A percentile compares a stretch with the other conserved stretches of the same genome.
phyloP scores from a whole-genome alignment of 2,329 filamentous ascomycete species.

The Paraconiothyrium brasiliense region DNA sequence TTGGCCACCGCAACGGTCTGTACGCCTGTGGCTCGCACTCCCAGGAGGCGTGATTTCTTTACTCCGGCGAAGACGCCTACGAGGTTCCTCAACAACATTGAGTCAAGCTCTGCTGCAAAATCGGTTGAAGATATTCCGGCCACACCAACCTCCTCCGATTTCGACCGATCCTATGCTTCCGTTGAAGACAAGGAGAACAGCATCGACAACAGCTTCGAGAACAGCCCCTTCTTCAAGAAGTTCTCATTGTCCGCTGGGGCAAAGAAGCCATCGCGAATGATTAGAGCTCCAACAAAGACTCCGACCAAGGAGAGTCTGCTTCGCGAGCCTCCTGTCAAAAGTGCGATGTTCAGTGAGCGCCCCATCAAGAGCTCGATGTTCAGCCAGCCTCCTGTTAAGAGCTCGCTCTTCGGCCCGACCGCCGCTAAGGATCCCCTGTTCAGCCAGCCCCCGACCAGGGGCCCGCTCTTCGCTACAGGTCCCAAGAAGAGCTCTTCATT shows the following conservation, averaged over 20 bases:
- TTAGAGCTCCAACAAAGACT: constrained; percentile 59
- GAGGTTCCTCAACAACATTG: constrained; percentile 27
- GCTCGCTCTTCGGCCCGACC: background rate
- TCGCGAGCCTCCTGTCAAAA: constrained; percentile 27
- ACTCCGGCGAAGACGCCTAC: constrained; percentile 46
- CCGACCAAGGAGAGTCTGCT: constrained; percentile 60
- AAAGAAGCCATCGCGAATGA: constrained; percentile 36
- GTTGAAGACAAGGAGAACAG: constrained; percentile 42
- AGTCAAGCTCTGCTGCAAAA: constrained; percentile 17
- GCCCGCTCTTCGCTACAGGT: background rate
- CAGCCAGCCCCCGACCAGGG: background rate
- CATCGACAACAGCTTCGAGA: constrained; percentile 46
- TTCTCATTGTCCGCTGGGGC: constrained; percentile 53
- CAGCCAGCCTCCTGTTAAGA: background rate
- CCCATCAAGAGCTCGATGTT: constrained; percentile 1
- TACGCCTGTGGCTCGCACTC: constrained; percentile 29
- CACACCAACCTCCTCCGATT: constrained; percentile 36
- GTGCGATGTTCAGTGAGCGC: background rate
- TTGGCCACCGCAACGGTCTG: constrained; percentile 29
- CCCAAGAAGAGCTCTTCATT: background rate
- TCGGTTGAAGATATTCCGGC: constrained; percentile 10
- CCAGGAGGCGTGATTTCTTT: constrained; percentile 34
- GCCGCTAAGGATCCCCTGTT: background rate
- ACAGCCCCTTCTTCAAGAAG: constrained; percentile 51
- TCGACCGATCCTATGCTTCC: constrained; percentile 37